Base-by-base conservation (phyloP, 2,329 filamentous ascomycete genomes). In the Xylariales sp. region DNA sequence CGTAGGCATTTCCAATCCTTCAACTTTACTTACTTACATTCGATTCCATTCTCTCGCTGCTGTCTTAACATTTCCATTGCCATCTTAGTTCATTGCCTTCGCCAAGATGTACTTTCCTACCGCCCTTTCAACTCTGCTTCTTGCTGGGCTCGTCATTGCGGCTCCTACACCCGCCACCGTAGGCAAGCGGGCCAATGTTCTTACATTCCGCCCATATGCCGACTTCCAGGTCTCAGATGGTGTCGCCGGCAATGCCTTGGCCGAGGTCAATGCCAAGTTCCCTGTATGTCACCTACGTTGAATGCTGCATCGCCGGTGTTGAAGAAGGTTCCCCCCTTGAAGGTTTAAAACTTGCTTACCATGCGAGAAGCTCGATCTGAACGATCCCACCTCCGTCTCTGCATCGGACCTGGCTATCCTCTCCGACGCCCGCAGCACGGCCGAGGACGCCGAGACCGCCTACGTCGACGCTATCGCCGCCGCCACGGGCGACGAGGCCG, bases 391-490 rank as follows among this genome's bases (percentile, higher is more conserved):
- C 15, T 21, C 41, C 6, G 41, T 43, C 13, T 40, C 41, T 17
- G 18, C 33, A 18, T 24, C 25, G 14, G 41, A 43, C 33, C 37
- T 43, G 5, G 37, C 28, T 14, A 28, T 43, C 19, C 33, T 43
- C 2, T 19, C 35, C 12, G 41, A 37, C 3, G 41, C 41, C 15
- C 41, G 41, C 8, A 33, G 40, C 32, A 43, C 41, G 28, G 16
- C 41, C 23, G 41, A 43, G 33, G 40, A 43, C 33, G 41, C 41
- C 32, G 41, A 43, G 33, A n/a, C 32, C 12, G 24, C 33, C 5
- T 43, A 40, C 33, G 40, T 37, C 24, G 38, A 13, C 14, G 41
- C 41, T 31, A 20, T 43, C 3, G 37, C 37, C 13, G 33, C 33
- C 2, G 29, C 41, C 12, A 29, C 33, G 13, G 37, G 33, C n/a